Conservation (phyloP, 192 early-diverging fungal species). For the Coemansia aciculifera region DNA sequence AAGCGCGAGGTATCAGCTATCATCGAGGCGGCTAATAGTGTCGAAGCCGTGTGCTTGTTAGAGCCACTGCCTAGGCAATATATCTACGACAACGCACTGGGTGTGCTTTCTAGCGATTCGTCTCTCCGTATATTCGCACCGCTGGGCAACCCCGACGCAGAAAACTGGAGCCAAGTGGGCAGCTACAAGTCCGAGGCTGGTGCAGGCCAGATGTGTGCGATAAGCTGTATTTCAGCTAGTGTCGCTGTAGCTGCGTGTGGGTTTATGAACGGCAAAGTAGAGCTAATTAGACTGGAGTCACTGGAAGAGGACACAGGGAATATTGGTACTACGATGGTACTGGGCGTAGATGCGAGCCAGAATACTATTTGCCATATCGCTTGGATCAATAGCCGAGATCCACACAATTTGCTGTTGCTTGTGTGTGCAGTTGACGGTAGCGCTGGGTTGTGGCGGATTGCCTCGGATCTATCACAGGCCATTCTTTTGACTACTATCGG, state of each 20-base stretch:
- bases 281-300: conserved; percentile 18
- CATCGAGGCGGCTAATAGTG: conserved; percentile 18
- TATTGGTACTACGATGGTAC: conserved; percentile 1
- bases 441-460: conserved; percentile 28
- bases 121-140: conserved; percentile 32
- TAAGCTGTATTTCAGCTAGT: conserved; percentile 7
- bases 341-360: conserved; percentile 11
- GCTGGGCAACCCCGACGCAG: conserved; percentile 16
- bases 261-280: conserved; percentile 23
- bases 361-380: conserved; percentile 15
- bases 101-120: conserved; percentile 39
- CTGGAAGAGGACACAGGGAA: too few relatives aligned
- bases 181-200: conserved; percentile 22
- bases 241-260: conserved; percentile 33
- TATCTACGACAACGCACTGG: conserved; percentile 18
- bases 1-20: conserved; percentile 23
- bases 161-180: conserved; percentile 39
- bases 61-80: conserved; percentile 28
- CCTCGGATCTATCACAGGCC: conserved; percentile 17
- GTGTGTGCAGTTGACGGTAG: conserved; percentile 32
- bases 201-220: conserved; percentile 24
- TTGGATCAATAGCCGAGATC: conserved; percentile 17
- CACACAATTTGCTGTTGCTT: conserved; percentile 6
- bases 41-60: conserved; percentile 33
- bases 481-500: conserved; percentile 5